Percentiles rank a stretch among this genome's conserved stretches.
Evolutionary conservation across 1,284 basidiomycete species (phyloP).

Genomic region (Ustilago tritici): DNA sequence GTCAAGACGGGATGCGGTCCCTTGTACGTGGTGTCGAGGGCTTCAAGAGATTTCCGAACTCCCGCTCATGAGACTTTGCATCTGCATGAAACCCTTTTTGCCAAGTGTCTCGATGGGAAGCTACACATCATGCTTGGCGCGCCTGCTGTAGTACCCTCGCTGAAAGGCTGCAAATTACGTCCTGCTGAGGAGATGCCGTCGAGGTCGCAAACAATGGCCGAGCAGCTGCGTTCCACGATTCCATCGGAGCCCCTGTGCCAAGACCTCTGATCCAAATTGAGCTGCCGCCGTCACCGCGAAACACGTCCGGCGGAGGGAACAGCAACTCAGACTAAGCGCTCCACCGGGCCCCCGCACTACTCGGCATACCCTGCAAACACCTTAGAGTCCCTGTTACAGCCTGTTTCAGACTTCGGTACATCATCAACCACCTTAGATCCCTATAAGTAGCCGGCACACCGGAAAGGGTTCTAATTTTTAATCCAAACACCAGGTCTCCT

Average conservation of each 20-base stretch:
- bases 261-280: not conserved
- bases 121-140: not conserved
- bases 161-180: not conserved
- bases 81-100: not conserved
- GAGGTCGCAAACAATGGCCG: not conserved
- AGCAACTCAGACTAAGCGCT: not conserved
- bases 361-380: not conserved
- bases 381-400: not conserved
- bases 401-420: not conserved
- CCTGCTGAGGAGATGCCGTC: not conserved
- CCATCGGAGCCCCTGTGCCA: not conserved
- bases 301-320: not conserved
- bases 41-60: conserved; percentile 1
- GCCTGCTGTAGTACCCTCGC: not conserved
- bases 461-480: not conserved
- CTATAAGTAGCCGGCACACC: not conserved
- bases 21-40: not conserved
- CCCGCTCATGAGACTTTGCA: not conserved
- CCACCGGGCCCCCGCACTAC: not conserved
- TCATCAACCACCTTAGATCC: not conserved
- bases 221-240: not conserved
- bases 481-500: not conserved
- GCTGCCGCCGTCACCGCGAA: conserved; percentile 1
- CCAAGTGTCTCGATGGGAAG: not conserved
- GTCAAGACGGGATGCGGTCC: not conserved